Conservation (phyloP, 176 grass and related monocot species). For the Cenchrus americanus region DNA sequence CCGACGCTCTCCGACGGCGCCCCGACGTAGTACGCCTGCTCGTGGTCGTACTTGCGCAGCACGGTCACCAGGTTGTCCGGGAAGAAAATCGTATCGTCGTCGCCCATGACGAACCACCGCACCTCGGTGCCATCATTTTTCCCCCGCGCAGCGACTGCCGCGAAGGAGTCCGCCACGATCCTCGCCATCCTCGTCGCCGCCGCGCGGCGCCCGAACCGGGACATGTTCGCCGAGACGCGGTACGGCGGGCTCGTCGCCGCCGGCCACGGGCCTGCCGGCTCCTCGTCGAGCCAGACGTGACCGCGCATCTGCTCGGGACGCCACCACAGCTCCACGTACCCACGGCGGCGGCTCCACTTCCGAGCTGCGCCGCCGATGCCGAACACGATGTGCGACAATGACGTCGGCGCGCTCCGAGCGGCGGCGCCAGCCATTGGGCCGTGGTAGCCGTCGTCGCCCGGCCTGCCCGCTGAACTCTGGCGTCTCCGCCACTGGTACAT, state of each 20-base stretch:
- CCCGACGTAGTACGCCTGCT: conserved; percentile 89
- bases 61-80: conserved; percentile 74
- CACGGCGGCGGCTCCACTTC: conserved; percentile 63
- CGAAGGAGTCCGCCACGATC: conserved; percentile 73
- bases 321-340: conserved; percentile 90
- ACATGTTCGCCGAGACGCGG: conserved; percentile 71
- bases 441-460: too few relatives aligned
- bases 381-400: conserved; percentile 80
- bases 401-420: conserved; percentile 31
- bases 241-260: conserved; percentile 62
- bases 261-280: conserved; percentile 54
- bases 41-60: conserved; percentile 89
- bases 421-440: background rate
- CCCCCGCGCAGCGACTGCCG: conserved; percentile 30
- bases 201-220: conserved; percentile 69
- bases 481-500: too few relatives aligned
- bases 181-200: conserved; percentile 77
- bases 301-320: conserved; percentile 55
- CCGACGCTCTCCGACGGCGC: conserved; percentile 86
- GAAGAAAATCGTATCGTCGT: conserved; percentile 99
- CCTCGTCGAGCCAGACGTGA: conserved; percentile 87
- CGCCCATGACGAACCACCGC: conserved; percentile 95
- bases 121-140: conserved; percentile 20
- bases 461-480: too few relatives aligned
- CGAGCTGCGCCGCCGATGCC: conserved; percentile 70